These are phyloP conservation scores for Candida gigantensis DNA, from an alignment of 1,139 yeast genomes.

Conservation along the genomic window DNA sequence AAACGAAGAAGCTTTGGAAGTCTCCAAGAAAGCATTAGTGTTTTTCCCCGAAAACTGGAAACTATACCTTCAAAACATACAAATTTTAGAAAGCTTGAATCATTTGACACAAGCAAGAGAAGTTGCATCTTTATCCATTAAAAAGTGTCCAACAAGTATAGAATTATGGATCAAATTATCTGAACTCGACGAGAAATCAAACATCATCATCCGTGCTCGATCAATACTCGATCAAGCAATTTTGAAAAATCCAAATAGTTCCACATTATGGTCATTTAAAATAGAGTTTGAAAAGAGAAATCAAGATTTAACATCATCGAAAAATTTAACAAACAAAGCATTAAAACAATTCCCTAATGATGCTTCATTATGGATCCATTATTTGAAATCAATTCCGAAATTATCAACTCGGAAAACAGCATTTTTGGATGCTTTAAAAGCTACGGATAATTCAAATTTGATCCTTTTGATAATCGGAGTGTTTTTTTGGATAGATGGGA, in stretches of 20 bases:
- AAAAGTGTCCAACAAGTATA: conserved; percentile 42
- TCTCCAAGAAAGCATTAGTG: conserved; percentile 47
- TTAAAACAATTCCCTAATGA: conserved; percentile 60
- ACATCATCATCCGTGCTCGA: conserved; percentile 59
- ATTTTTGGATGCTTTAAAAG: conserved; percentile 71
- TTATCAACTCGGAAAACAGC: conserved; percentile 61
- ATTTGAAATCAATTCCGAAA: conserved; percentile 52
- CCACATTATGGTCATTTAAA: conserved; percentile 57
- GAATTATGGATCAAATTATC: conserved; percentile 63
- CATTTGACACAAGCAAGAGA: conserved; percentile 46
- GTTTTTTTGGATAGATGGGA: conserved; percentile 69
- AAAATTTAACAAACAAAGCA: conserved; percentile 59
- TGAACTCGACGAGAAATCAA: conserved; percentile 44
- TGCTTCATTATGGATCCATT: conserved; percentile 63
- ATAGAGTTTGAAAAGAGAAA: conserved; percentile 57
- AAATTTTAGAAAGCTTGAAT: conserved; percentile 39
- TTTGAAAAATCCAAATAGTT: conserved; percentile 49
- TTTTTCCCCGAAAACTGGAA: conserved; percentile 49
- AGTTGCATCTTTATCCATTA: conserved; percentile 50
- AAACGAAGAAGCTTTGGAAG: conserved; percentile 30
- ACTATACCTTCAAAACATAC: conserved; percentile 61
- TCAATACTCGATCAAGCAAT: conserved; percentile 73
- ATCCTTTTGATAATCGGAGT: conserved; percentile 67
- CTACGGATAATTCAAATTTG: conserved; percentile 60
- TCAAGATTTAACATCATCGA: conserved; percentile 54